phyloP scores from a whole-genome alignment of 1,284 basidiomycete genomes.

The Ganoderma meredithae region DNA sequence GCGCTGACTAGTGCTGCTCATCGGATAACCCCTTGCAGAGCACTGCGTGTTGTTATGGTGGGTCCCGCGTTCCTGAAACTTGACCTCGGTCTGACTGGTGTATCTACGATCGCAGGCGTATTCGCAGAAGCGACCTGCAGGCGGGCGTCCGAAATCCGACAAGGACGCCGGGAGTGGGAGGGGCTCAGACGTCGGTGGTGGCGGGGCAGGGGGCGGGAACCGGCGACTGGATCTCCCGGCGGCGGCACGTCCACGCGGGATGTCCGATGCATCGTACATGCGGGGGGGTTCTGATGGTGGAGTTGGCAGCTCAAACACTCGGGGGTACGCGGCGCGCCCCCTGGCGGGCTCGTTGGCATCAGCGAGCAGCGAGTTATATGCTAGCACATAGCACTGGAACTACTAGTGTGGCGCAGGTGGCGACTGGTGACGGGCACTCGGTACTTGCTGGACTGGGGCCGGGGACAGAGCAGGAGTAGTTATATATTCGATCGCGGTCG shows the following conservation, averaged over 20 bases:
- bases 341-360: background rate
- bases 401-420: background rate
- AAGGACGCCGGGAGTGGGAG: conserved; percentile 48
- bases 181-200: conserved; percentile 44
- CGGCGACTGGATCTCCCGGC: conserved; percentile 33
- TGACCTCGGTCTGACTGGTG: conserved; percentile 15
- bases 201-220: conserved; percentile 39
- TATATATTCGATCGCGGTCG: conserved; percentile 3
- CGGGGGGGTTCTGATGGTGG: conserved; percentile 33
- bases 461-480: background rate
- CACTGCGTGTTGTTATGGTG: conserved; percentile 45
- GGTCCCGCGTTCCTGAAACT: conserved; percentile 23
- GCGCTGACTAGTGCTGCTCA: conserved; percentile 15
- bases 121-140: conserved; percentile 65
- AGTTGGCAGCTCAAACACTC: conserved; percentile 20
- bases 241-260: conserved; percentile 55
- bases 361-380: conserved; percentile 9
- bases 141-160: conserved; percentile 56
- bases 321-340: conserved; percentile 28
- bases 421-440: background rate
- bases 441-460: no score
- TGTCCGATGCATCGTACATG: conserved; percentile 53
- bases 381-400: conserved; percentile 4
- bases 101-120: conserved; percentile 33
- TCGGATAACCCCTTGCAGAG: conserved; percentile 30